A percentile compares a stretch with the other conserved stretches of the same genome.
These are phyloP conservation scores for Xylaria grammica DNA, from an alignment of 495 filamentous ascomycete genomes.

Conservation along the genomic window DNA sequence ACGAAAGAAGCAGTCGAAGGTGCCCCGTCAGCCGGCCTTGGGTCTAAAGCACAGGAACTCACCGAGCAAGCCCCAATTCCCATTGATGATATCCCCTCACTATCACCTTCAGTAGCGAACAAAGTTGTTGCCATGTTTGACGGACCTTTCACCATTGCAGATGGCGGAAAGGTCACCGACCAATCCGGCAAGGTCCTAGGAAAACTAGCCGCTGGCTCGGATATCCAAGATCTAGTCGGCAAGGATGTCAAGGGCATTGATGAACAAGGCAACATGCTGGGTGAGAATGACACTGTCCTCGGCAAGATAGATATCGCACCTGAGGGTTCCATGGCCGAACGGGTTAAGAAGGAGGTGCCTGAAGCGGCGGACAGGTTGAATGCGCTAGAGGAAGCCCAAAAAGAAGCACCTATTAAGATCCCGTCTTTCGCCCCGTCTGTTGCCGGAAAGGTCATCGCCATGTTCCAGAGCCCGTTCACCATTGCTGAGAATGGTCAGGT, in stretches of 20 bases:
- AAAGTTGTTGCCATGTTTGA: slow-evolving; percentile 36
- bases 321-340: slow-evolving; percentile 66
- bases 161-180: slow-evolving; percentile 70
- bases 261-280: slow-evolving; percentile 80
- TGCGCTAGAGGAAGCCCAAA: slow-evolving; percentile 57
- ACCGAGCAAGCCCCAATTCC: slow-evolving; percentile 40
- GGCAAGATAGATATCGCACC: slow-evolving; percentile 78
- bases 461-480: slow-evolving; percentile 45
- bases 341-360: slow-evolving; percentile 57
- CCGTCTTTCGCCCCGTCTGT: slow-evolving; percentile 33
- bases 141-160: slow-evolving; percentile 55
- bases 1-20: slow-evolving; percentile 32
- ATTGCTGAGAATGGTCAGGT: slow-evolving; percentile 67
- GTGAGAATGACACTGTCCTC: slow-evolving; percentile 77
- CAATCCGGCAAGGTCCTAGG: slow-evolving; percentile 75
- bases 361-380: slow-evolving; percentile 46
- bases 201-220: slow-evolving; percentile 68
- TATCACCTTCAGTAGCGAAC: slow-evolving; percentile 34
- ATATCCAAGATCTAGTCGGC: slow-evolving; percentile 72
- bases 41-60: slow-evolving; percentile 51
- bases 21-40: slow-evolving; percentile 36
- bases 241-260: slow-evolving; percentile 78
- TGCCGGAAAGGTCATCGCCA: slow-evolving; percentile 35
- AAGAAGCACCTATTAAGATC: slow-evolving; percentile 42
- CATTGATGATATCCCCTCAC: slow-evolving; percentile 32